These are phyloP conservation scores for Stagonosporopsis cucurbitacearum DNA, from an alignment of 2,329 filamentous ascomycete species.

Conservation along the genomic window DNA sequence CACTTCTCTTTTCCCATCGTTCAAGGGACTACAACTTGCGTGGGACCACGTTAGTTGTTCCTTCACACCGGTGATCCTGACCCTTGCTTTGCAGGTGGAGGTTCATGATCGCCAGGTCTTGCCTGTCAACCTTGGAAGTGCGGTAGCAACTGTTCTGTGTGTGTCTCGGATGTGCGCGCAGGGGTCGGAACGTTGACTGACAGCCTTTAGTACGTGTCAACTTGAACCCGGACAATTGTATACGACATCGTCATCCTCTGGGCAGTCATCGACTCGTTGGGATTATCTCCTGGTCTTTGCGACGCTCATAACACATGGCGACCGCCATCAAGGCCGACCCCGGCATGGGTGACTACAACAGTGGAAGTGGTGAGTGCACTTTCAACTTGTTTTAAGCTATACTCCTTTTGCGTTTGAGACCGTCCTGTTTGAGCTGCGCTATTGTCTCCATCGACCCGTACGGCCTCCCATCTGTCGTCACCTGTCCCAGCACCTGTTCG, in stretches of 20 bases:
- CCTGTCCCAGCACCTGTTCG: conserved; percentile 11
- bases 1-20: conserved; percentile 5
- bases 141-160: conserved; percentile 24
- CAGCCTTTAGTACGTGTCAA: conserved; percentile 24
- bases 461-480: conserved; percentile 27
- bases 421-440: conserved; percentile 41
- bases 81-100: conserved; percentile 4
- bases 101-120: conserved; percentile 4
- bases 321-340: conserved; percentile 42
- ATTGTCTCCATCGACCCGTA: conserved; percentile 16
- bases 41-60: not conserved
- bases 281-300: conserved; percentile 34
- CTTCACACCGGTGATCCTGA: conserved; percentile 1
- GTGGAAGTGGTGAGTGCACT: conserved; percentile 44
- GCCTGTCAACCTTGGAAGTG: conserved; percentile 13
- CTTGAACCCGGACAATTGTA: conserved; percentile 1
- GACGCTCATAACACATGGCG: conserved; percentile 41
- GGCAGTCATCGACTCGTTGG: not conserved
- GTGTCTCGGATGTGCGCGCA: conserved; percentile 37
- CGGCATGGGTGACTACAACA: conserved; percentile 41
- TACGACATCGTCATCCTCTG: not conserved
- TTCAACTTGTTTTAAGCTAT: conserved; percentile 26
- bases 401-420: conserved; percentile 39
- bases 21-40: conserved; percentile 3
- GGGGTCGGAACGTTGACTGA: conserved; percentile 31